Conservation (phyloP, 2,329 filamentous ascomycete genomes). For the Akanthomyces uredinophilus region DNA sequence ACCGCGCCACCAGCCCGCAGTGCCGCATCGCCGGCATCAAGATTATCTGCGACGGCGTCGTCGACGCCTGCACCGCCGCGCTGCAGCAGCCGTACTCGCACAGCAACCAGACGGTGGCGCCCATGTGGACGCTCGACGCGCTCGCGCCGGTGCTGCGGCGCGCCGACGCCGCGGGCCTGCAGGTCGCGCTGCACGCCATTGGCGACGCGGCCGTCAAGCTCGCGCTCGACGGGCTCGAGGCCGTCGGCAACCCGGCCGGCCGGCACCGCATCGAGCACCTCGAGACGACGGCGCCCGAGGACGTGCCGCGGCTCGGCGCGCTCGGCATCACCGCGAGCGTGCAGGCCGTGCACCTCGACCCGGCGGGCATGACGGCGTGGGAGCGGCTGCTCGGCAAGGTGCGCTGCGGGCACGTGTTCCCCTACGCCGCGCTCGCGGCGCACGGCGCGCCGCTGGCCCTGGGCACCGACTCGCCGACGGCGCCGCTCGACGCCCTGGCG, state of each 20-base stretch:
- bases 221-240: conserved; percentile 50
- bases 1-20: conserved; percentile 29
- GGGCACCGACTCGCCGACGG: conserved; percentile 56
- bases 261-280: conserved; percentile 61
- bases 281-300: conserved; percentile 50
- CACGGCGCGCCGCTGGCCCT: conserved; percentile 50
- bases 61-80: conserved; percentile 58
- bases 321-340: conserved; percentile 57
- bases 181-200: conserved; percentile 32
- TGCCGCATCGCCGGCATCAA: conserved; percentile 56
- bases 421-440: conserved; percentile 56
- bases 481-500: conserved; percentile 47
- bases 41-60: conserved; percentile 57
- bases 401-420: conserved; percentile 54
- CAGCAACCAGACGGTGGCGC: conserved; percentile 35
- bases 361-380: conserved; percentile 58
- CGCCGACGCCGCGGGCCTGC: conserved; percentile 48
- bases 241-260: conserved; percentile 34
- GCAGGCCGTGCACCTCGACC: conserved; percentile 55
- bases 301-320: conserved; percentile 50
- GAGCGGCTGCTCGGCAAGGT: conserved; percentile 49
- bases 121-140: conserved; percentile 49
- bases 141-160: conserved; percentile 49
- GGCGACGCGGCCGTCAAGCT: conserved; percentile 42
- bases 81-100: conserved; percentile 53